Conservation (phyloP, 2,329 filamentous ascomycete species). For the Talaromyces rugulosus region DNA sequence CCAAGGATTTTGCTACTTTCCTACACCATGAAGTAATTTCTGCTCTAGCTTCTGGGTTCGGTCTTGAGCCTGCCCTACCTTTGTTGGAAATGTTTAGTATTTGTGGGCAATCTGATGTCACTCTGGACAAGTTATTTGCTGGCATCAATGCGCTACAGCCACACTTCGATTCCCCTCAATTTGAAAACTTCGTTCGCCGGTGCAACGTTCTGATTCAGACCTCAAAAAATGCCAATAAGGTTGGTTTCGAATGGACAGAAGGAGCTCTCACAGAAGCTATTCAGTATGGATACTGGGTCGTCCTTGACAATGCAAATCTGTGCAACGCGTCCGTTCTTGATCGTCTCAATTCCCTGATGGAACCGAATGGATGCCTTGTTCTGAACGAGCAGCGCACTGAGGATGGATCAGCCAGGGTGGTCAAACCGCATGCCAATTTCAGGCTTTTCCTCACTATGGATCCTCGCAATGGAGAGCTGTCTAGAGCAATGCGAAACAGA, state of each 20-base stretch:
- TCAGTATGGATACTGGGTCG: conserved; percentile 81
- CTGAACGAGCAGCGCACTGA: conserved; percentile 89
- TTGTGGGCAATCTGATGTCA: conserved; percentile 24
- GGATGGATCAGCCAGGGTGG: conserved; percentile 73
- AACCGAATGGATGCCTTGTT: conserved; percentile 80
- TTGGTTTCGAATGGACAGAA: conserved; percentile 93
- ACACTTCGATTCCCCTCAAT: conserved; percentile 42
- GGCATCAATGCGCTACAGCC: conserved; percentile 32
- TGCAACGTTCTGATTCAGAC: conserved; percentile 50
- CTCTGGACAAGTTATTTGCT: conserved; percentile 27
- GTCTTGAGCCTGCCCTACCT: conserved; percentile 17
- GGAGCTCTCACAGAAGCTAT: conserved; percentile 86
- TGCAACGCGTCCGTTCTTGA: conserved; percentile 94
- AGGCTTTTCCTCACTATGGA: conserved; percentile 93
- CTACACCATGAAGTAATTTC: conserved; percentile 43
- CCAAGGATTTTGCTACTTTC: conserved; percentile 51
- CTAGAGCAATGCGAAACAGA: conserved; percentile 92
- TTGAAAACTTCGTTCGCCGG: conserved; percentile 47
- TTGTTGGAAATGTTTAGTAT: conserved; percentile 31
- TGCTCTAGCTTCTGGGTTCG: conserved; percentile 21
- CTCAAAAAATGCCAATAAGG: conserved; percentile 60
- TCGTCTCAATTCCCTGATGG: conserved; percentile 86
- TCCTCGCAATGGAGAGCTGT: conserved; percentile 85
- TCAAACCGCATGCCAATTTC: conserved; percentile 81
- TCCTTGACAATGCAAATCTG: conserved; percentile 95